Conservation (phyloP, 176 grass and related monocot species). For the Zea luxurians region DNA sequence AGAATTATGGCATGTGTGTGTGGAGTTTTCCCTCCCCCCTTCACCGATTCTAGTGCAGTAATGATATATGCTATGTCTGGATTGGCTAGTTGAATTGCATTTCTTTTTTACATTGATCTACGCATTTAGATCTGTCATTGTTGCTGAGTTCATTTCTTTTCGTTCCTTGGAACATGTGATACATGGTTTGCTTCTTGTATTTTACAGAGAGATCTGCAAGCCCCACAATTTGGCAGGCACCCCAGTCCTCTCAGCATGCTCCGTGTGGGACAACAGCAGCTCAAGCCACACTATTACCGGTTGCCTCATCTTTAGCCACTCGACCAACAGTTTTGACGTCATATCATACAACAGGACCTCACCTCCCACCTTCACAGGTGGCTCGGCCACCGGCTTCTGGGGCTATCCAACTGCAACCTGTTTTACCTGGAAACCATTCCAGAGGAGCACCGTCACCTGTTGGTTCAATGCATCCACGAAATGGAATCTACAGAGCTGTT, state of each 20-base stretch:
- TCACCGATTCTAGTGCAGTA: background rate
- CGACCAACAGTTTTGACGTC: background rate
- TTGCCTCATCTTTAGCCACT: slow-evolving; percentile 12
- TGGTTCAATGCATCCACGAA: slow-evolving; percentile 3
- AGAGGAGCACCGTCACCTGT: slow-evolving; percentile 27
- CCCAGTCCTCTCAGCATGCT: slow-evolving; percentile 39
- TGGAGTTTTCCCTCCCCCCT: background rate
- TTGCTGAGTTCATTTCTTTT: slow-evolving; percentile 21
- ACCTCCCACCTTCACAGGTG: slow-evolving; percentile 1
- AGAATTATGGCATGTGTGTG: background rate
- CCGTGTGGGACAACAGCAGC: slow-evolving; percentile 10
- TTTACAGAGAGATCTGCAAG: slow-evolving; percentile 35
- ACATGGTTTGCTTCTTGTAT: slow-evolving; percentile 19
- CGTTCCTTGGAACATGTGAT: slow-evolving; percentile 19
- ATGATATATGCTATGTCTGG: background rate
- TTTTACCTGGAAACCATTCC: slow-evolving; percentile 23
- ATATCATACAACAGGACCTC: slow-evolving; percentile 14
- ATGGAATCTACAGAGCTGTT: slow-evolving; percentile 15
- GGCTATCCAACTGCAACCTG: slow-evolving; percentile 12
- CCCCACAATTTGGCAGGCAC: slow-evolving; percentile 20
- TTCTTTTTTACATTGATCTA: background rate
- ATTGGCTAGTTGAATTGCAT: background rate
- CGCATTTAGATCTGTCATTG: slow-evolving; percentile 4
- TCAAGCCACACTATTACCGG: background rate
- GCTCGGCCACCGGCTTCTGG: slow-evolving; percentile 15